phyloP scores from a whole-genome alignment of 495 filamentous ascomycete genomes.

The Elaphomyces granulatus region DNA sequence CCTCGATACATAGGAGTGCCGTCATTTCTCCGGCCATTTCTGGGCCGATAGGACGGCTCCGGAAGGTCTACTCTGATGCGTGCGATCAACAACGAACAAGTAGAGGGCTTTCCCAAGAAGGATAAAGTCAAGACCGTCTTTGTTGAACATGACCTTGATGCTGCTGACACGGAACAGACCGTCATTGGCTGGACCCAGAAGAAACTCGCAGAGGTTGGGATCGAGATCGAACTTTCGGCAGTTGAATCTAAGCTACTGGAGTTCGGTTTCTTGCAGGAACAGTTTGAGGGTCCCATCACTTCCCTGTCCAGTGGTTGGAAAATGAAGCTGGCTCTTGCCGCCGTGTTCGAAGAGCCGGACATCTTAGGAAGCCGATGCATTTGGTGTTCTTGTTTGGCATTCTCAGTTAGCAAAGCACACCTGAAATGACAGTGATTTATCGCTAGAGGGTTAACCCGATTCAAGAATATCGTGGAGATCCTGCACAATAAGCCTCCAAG shows the following conservation, averaged over 20 bases:
- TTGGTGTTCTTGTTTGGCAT: too few relatives aligned
- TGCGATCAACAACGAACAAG: slow-evolving; percentile 99
- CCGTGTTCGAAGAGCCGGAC: slow-evolving; percentile 94
- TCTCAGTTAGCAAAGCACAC: too few relatives aligned
- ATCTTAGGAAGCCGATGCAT: too few relatives aligned
- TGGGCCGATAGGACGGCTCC: slow-evolving; percentile 96
- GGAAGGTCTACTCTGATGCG: slow-evolving; percentile 99
- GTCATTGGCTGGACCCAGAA: slow-evolving; percentile 96
- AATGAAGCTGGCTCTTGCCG: slow-evolving; percentile 98
- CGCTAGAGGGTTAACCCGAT: slow-evolving; percentile 21
- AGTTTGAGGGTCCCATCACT: slow-evolving; percentile 71
- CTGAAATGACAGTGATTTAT: slow-evolving; percentile 44
- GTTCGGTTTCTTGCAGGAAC: slow-evolving; percentile 74
- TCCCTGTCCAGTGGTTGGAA: slow-evolving; percentile 99
- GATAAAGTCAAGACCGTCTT: slow-evolving; percentile 99
- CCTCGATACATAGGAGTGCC: slow-evolving; percentile 73
- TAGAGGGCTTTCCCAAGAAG: slow-evolving; percentile 99
- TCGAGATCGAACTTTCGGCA: slow-evolving; percentile 48
- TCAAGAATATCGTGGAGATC: slow-evolving; percentile 51
- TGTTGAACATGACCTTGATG: slow-evolving; percentile 98
- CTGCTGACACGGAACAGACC: slow-evolving; percentile 95
- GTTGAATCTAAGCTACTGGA: slow-evolving; percentile 59
- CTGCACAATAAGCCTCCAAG: slow-evolving; percentile 52
- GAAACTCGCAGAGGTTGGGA: slow-evolving; percentile 75
- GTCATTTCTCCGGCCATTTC: slow-evolving; percentile 96